These are phyloP conservation scores for Cryptosporidium ubiquitum DNA, from an alignment of 169 alveolate species.

Conservation along the genomic window DNA sequence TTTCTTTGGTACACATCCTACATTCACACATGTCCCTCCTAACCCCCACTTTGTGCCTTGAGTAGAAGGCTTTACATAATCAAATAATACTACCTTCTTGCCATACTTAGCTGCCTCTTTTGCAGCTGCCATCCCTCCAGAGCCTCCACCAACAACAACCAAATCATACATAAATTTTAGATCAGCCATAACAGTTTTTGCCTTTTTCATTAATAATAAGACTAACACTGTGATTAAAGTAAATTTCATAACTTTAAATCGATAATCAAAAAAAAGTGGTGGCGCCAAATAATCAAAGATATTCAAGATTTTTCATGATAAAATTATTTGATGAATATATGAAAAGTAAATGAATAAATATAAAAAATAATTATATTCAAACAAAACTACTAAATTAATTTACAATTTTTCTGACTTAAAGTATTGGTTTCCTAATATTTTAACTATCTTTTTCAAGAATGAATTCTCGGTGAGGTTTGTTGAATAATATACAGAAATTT, in stretches of 20 bases:
- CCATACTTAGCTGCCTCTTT: slow-evolving; percentile 94
- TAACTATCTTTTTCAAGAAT: not conserved
- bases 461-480: not conserved
- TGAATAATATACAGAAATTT: no score
- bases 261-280: not conserved
- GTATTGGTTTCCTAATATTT: no score
- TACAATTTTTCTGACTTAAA: not conserved
- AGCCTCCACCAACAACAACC: slow-evolving; percentile 92
- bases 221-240: not conserved
- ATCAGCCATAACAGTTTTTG: slow-evolving; percentile 31
- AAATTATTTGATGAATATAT: not conserved
- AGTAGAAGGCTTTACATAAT: slow-evolving; percentile 95
- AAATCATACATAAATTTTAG: slow-evolving; percentile 79
- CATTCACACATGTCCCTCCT: slow-evolving; percentile 99
- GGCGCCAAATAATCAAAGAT: not conserved
- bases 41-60: slow-evolving; percentile 96
- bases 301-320: not conserved
- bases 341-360: not conserved
- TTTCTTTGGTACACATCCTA: slow-evolving; percentile 99
- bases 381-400: no score
- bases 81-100: slow-evolving; percentile 93
- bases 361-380: no score
- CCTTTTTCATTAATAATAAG: not conserved
- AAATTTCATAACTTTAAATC: not conserved
- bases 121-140: slow-evolving; percentile 94